Base-by-base conservation (phyloP, 192 early-diverging fungal genomes). In the Tieghemiomyces parasiticus region DNA sequence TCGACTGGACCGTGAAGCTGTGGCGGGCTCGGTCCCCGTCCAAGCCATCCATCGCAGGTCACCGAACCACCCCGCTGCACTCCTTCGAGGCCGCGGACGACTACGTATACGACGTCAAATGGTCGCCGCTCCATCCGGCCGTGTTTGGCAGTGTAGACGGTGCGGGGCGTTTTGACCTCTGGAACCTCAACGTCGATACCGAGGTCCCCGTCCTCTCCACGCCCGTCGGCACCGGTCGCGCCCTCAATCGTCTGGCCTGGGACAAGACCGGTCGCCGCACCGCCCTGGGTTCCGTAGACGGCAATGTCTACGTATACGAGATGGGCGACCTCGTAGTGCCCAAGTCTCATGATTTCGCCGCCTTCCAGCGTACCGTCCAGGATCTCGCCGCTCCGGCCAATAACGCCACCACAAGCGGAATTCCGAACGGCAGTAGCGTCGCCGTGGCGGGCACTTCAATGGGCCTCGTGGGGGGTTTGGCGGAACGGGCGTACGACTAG, bases 1-100 rank as follows among this genome's bases (percentile, higher is more conserved):
- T 93, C 2, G 96, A 99, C 68, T 99, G 96, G 96, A 93, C 93
- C 1, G 85, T 93, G 63, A 93, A 95, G 58, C 71, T 99, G 19
- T 99, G 96, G 96, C 78, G 87, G 59, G 82, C 81, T 22, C 82
- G 83, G 68, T 63, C 75, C 1, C 60, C 75, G 0, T 67, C 69
- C 33, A 73, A 77, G 66, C 64, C 75, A n/a, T 38, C 55, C 19
- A 25, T 28, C 13, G 26, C 71, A 2, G 4, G 24, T 10, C 8
- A 13, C n/a, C 66, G 67, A 46, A 80, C 83, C 28, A 72, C 82
- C 26, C 76, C 76, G 4, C 65, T 99, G 55, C 81, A 87, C 64
- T 88, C 88, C 10, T 98, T 99, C 68, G 91, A 96, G 51, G 79
- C 85, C 26, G 79, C 89, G 10, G 86, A 93, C 65, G 95, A 99